Evolutionary conservation across 192 early-diverging fungal species (phyloP).

Genomic region (Backusella tuberculispora): DNA sequence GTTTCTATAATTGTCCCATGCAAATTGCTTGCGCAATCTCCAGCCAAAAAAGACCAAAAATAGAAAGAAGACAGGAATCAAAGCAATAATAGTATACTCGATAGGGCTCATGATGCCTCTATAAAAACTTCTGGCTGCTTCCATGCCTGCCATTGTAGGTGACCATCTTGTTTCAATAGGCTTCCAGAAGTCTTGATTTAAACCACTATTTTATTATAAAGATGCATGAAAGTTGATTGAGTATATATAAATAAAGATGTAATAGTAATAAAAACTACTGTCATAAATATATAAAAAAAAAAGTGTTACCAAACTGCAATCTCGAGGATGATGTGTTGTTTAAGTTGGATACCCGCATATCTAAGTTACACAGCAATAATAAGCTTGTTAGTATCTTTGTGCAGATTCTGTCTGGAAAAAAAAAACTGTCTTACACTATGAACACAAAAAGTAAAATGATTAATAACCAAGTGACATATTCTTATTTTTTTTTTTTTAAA

Average conservation of each 20-base stretch:
- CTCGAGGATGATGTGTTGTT: slow-evolving; percentile 47
- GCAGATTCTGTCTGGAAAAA: neutral
- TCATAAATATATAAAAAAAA: too few species aligned
- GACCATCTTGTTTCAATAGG: slow-evolving; percentile 29
- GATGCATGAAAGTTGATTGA: too few species aligned
- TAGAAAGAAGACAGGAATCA: slow-evolving; percentile 44
- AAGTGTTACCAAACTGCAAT: slow-evolving; percentile 37
- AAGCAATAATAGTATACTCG: slow-evolving; percentile 48
- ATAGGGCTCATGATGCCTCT: slow-evolving; percentile 43
- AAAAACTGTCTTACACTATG: neutral
- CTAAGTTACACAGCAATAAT: slow-evolving; percentile 9
- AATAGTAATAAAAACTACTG: too few species aligned
- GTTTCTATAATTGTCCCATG: slow-evolving; percentile 52
- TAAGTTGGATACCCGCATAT: slow-evolving; percentile 44
- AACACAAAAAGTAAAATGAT: neutral
- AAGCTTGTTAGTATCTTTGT: neutral
- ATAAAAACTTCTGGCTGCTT: slow-evolving; percentile 30
- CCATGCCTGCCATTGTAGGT: slow-evolving; percentile 3
- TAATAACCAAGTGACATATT: neutral
- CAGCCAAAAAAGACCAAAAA: slow-evolving; percentile 34
- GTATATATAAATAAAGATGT: too few species aligned
- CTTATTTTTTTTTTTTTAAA: too few species aligned
- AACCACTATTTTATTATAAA: slow-evolving; percentile 22
- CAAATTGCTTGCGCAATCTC: slow-evolving; percentile 45
- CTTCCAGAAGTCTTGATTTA: neutral